These are phyloP conservation scores for Rhodamnia rubescens DNA, from an alignment of 345 rosid genomes.

Conservation along the genomic window DNA sequence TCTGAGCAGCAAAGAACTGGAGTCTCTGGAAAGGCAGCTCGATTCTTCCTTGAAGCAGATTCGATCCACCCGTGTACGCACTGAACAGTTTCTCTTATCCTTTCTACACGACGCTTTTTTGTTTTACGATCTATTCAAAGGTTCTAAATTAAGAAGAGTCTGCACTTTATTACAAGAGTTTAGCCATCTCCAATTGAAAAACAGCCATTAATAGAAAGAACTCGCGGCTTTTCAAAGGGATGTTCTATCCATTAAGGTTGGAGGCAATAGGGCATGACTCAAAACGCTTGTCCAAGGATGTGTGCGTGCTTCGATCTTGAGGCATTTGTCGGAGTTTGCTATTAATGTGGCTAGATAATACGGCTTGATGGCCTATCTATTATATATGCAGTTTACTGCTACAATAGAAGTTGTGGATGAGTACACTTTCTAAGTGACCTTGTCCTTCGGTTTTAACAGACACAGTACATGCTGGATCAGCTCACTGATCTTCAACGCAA, in stretches of 20 bases:
- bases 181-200: not conserved
- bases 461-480: slow-evolving; percentile 87
- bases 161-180: not conserved
- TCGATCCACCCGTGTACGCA: slow-evolving; percentile 65
- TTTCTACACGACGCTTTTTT: not conserved
- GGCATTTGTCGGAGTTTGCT: too few species aligned
- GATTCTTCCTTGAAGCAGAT: slow-evolving; percentile 88
- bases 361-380: not conserved
- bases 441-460: slow-evolving; percentile 24
- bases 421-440: not conserved
- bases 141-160: not conserved
- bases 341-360: not conserved
- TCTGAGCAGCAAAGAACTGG: slow-evolving; percentile 77
- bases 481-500: slow-evolving; percentile 84
- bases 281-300: not conserved
- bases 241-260: not conserved
- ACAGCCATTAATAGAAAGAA: not conserved
- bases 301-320: too few species aligned
- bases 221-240: not conserved
- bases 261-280: not conserved
- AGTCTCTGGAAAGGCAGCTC: slow-evolving; percentile 91
- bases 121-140: not conserved
- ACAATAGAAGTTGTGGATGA: not conserved
- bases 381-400: not conserved
- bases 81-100: not conserved